Percentiles rank a stretch among this genome's conserved stretches.
phyloP scores from a whole-genome alignment of 805 yeast species.

The Starmera dryadoides region DNA sequence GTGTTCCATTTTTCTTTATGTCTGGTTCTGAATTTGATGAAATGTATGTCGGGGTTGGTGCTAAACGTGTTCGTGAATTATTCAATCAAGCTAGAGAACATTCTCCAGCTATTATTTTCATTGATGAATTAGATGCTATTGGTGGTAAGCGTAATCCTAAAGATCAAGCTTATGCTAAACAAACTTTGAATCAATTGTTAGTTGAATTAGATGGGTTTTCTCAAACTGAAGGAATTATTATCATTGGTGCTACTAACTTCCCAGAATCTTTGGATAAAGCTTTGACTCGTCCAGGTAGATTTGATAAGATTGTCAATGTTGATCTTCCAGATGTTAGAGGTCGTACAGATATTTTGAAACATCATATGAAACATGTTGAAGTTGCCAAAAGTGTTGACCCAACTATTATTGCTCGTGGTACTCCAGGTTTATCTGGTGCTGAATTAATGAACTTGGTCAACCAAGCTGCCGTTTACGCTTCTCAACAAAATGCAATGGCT shows the following conservation, averaged over 20 bases:
- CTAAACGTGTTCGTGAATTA: constrained; percentile 92
- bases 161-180: constrained; percentile 97
- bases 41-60: constrained; percentile 98
- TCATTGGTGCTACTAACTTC: constrained; percentile 97
- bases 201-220: constrained; percentile 96
- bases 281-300: constrained; percentile 95
- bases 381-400: constrained; percentile 82
- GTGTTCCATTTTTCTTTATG: constrained; percentile 97
- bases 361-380: constrained; percentile 88
- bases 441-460: constrained; percentile 92
- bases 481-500: constrained; percentile 83
- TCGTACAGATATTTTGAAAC: constrained; percentile 83
- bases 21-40: constrained; percentile 98
- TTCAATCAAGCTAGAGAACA: constrained; percentile 89
- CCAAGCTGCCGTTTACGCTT: constrained; percentile 97
- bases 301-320: constrained; percentile 91
- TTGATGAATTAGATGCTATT: constrained; percentile 97
- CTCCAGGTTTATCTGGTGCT: constrained; percentile 98
- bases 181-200: constrained; percentile 89
- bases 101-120: constrained; percentile 95
- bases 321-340: constrained; percentile 98
- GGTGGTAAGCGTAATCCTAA: constrained; percentile 97
- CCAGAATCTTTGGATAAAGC: constrained; percentile 97
- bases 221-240: constrained; percentile 86
- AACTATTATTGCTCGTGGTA: constrained; percentile 87